These are phyloP conservation scores for Hysterangium stoloniferum DNA, from an alignment of 768 basidiomycete species.

Conservation along the genomic window DNA sequence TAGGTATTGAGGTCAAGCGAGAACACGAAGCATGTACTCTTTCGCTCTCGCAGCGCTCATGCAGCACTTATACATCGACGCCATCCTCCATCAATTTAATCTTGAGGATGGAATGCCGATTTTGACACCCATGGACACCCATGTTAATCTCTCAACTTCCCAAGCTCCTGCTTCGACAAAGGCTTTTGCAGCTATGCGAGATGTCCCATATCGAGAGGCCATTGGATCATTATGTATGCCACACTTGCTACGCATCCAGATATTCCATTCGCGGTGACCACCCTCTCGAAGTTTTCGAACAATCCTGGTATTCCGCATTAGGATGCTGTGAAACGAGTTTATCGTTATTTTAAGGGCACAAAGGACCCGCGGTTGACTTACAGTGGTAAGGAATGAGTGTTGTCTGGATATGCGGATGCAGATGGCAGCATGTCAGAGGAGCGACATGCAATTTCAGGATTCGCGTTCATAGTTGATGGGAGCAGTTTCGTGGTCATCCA, in stretches of 20 bases:
- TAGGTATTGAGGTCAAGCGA: constrained; percentile 4
- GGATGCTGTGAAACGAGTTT: constrained; percentile 5
- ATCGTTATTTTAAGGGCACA: constrained; percentile 11
- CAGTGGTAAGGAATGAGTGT: not conserved
- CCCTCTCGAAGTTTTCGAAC: constrained; percentile 5
- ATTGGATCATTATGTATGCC: constrained; percentile 26
- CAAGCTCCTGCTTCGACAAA: constrained; percentile 7
- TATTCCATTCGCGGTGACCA: constrained; percentile 13
- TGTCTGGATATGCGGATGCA: constrained; percentile 16
- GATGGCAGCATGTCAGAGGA: constrained; percentile 21
- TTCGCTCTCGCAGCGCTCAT: constrained; percentile 9
- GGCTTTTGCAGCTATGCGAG: not conserved
- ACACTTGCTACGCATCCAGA: constrained; percentile 14
- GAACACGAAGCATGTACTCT: constrained; percentile 7
- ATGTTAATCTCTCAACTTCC: not conserved
- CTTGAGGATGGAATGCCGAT: constrained; percentile 3
- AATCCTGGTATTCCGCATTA: constrained; percentile 12
- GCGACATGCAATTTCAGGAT: constrained; percentile 30
- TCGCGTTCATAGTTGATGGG: constrained; percentile 26
- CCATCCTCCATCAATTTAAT: constrained; percentile 12
- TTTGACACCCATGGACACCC: constrained; percentile 10
- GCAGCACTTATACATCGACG: no score
- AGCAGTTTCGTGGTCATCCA: constrained; percentile 26
- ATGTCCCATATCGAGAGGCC: constrained; percentile 6
- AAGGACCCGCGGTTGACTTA: not conserved